Percentiles rank a stretch among this genome's conserved stretches.
phyloP scores from a whole-genome alignment of 2,329 filamentous ascomycete genomes.

The Alternaria arborescens region DNA sequence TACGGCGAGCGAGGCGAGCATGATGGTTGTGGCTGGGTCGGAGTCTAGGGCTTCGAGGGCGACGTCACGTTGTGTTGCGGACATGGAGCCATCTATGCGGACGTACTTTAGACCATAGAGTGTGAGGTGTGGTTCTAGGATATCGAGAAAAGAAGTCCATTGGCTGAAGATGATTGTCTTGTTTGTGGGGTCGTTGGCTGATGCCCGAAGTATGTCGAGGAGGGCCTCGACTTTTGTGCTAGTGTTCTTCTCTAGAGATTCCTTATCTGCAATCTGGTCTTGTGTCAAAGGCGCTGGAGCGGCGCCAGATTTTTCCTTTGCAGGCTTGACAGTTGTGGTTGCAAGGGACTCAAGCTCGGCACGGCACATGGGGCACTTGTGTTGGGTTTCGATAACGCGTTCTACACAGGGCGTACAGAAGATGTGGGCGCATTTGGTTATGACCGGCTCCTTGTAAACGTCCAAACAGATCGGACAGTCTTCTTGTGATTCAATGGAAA shows the following conservation, averaged over 20 bases:
- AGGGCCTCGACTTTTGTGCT: slow-evolving; percentile 86
- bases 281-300: slow-evolving; percentile 27
- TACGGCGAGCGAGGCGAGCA: slow-evolving; percentile 83
- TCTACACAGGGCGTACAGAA: slow-evolving; percentile 80
- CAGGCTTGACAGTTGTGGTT: slow-evolving; percentile 70
- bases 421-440: slow-evolving; percentile 83
- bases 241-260: slow-evolving; percentile 59
- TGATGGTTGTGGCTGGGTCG: slow-evolving; percentile 73
- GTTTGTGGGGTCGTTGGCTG: slow-evolving; percentile 66
- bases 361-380: slow-evolving; percentile 86
- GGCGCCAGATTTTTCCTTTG: slow-evolving; percentile 58
- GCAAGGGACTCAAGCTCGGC: slow-evolving; percentile 63
- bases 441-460: slow-evolving; percentile 73
- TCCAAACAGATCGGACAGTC: slow-evolving; percentile 87
- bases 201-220: slow-evolving; percentile 76
- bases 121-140: slow-evolving; percentile 74
- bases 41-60: slow-evolving; percentile 73
- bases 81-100: slow-evolving; percentile 84
- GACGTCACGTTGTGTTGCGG: slow-evolving; percentile 72
- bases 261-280: slow-evolving; percentile 61
- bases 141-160: slow-evolving; percentile 77
- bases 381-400: slow-evolving; percentile 75
- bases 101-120: slow-evolving; percentile 69
- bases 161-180: slow-evolving; percentile 80
- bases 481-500: slow-evolving; percentile 81